Percentiles rank a stretch among this genome's conserved stretches.
Evolutionary conservation across 1,284 basidiomycete species (phyloP).

Genomic region (Trametes polyzona): DNA sequence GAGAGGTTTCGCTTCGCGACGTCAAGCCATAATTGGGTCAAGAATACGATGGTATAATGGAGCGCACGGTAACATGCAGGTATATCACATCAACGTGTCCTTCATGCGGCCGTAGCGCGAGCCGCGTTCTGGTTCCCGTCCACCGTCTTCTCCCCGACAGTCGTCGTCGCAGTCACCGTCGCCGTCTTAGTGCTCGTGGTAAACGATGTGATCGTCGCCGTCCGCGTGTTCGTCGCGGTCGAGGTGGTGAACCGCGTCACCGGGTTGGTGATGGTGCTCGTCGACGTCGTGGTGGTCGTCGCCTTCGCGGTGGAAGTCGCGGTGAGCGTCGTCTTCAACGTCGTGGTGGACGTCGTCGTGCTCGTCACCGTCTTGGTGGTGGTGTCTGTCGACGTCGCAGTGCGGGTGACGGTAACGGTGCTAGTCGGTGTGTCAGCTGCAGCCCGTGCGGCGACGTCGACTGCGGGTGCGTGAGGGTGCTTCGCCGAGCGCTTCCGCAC

Average conservation of each 20-base stretch:
- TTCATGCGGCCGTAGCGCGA: no score
- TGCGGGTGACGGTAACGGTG: neutral
- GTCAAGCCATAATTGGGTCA: no score
- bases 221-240: neutral
- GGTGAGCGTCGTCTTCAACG: neutral
- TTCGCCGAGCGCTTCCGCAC: neutral
- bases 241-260: neutral
- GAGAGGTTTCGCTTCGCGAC: no score
- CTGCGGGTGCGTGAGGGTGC: neutral
- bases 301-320: neutral
- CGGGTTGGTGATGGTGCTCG: slow-evolving; percentile 2
- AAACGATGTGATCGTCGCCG: neutral
- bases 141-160: neutral
- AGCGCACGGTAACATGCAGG: no score
- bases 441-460: slow-evolving; percentile 35
- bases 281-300: neutral
- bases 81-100: no score
- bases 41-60: no score
- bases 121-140: neutral
- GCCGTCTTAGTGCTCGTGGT: neutral
- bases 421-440: slow-evolving; percentile 42
- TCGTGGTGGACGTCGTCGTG: neutral
- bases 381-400: neutral
- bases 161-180: neutral
- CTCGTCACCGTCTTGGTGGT: neutral